Base-by-base conservation (phyloP, 345 rosid genomes). In the Brassica rapa region DNA sequence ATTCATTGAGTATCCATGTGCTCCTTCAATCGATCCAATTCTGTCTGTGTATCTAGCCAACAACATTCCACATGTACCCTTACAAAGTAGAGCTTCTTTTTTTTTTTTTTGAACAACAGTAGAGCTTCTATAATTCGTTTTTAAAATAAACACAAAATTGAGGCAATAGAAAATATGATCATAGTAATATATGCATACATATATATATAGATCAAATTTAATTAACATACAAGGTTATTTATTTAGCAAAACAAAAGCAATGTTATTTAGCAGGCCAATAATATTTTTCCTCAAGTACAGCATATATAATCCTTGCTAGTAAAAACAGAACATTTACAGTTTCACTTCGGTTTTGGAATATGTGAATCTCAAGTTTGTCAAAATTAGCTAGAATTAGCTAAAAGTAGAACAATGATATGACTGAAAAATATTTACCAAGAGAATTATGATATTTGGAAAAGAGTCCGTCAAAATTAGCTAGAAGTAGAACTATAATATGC, bases 1-100 rank as follows among this genome's bases (percentile, higher is more conserved):
- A 73, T 79, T 79, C 74, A 74, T 79, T 79, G 78, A 68, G 70
- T 71, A 73, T 79, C 82, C 82, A 73, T 79, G 82, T 79, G 78
- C 82, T 61, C 65, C 73, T 73, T 79, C 43, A 68, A 67, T 67
- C 73, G 72, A 66, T 77, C 49, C 62, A 57, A 4, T 72, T 72
- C 68, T 79, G 77, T 79, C 77, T 66, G 64, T 67, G 77, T 79
- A 79, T 79, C 82, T 72, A 79, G 74, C 82, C 82, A 79, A 79
- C 82, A 73, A 66, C 30, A 49, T 73, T 73, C 78, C 82, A 67
- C 56, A 60, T 73, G 62, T 79, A 73, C 70, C 2, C 33, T 78
- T 59, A 32, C 81, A 66, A 66, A n/a, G 67, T 37, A 72, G 62
- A 65, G 39, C 19, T 19, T 19, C 19, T 19, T 19, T 19, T 19